phyloP scores from a whole-genome alignment of 768 basidiomycete genomes.

The Termitomyces titanicus region DNA sequence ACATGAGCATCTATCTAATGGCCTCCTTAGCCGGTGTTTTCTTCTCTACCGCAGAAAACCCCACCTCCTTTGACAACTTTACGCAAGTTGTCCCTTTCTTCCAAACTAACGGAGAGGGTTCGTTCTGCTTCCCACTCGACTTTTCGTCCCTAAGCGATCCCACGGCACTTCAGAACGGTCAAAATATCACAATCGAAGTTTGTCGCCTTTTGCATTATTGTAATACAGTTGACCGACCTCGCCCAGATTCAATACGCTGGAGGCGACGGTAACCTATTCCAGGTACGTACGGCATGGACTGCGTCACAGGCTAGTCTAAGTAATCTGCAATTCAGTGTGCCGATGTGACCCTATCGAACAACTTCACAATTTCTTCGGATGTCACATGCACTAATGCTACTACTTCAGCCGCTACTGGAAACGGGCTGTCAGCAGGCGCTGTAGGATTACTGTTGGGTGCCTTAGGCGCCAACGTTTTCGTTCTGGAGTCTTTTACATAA shows the following conservation, averaged over 20 bases:
- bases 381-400: conserved; percentile 34
- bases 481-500: neutral
- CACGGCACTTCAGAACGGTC: conserved; percentile 52
- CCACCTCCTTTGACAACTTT: conserved; percentile 47
- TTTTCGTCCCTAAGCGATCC: conserved; percentile 42
- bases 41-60: conserved; percentile 53
- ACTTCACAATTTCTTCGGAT: conserved; percentile 43
- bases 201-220: neutral
- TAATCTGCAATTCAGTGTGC: conserved; percentile 52
- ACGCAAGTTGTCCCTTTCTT: conserved; percentile 47
- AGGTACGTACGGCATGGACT: conserved; percentile 35
- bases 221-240: neutral
- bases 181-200: conserved; percentile 70
- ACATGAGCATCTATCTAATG: neutral
- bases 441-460: neutral
- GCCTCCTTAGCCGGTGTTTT: conserved; percentile 42
- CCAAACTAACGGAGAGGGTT: conserved; percentile 51
- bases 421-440: neutral
- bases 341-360: conserved; percentile 66
- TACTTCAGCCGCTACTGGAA: neutral
- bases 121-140: conserved; percentile 66
- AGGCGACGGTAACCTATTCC: conserved; percentile 70
- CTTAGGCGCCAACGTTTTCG: neutral
- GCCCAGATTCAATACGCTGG: conserved; percentile 54
- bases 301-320: neutral